Base-by-base conservation (phyloP, 164 flowering plant genomes). In the Tetracentron sinense region DNA sequence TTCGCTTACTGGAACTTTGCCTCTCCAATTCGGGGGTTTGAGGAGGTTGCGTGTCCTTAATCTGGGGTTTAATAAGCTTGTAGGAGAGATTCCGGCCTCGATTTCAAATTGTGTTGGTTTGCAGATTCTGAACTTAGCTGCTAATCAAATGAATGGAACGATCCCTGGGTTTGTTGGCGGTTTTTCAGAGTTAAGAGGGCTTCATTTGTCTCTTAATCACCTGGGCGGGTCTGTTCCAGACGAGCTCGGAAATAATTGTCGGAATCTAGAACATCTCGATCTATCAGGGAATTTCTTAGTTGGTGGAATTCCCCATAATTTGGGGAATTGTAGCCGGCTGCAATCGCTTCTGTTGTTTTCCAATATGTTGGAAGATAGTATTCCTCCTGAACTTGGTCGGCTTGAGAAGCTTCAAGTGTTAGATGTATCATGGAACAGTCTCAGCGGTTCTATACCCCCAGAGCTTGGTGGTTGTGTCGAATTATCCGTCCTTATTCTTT, bases 401-500 rank as follows among this genome's bases (percentile, higher is more conserved):
- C 76, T 81, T 28, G 20, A 50, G 65, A 75, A 50, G 68, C 80
- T 86, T 19, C 76, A 86, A 63, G 78, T 82, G 52, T 53, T 86
- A 58, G 84, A 83, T 72, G 70, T 86, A 21, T 85, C 91, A 1
- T 75, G 88, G 69, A 86, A 86, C 64, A 78, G 72, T 54, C 76
- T 87, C 6, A 81, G 79, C 48, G 88, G 86, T 20, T 6, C 69
- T 6, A 63, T 87, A 56, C 88, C 89, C 11, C 12, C 58, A 26
- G 75, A 79, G 62, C 80, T 86, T 42, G 86, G 84, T 0, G 11
- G 68, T 52, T 82, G 86, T 65, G 25, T 22, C 7, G 65, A 69
- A 42, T 61, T 76, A 63, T 75, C 90, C 0, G 83, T 88, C 10
- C 78, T 92, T 28, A 85, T 92, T 52, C 81, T 92, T 25, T 81